Evolutionary conservation across 352 stramenopile genomes (phyloP), one percentile per base, ranked within the genome.

Genomic region (Saprolegnia diclina): DNA sequence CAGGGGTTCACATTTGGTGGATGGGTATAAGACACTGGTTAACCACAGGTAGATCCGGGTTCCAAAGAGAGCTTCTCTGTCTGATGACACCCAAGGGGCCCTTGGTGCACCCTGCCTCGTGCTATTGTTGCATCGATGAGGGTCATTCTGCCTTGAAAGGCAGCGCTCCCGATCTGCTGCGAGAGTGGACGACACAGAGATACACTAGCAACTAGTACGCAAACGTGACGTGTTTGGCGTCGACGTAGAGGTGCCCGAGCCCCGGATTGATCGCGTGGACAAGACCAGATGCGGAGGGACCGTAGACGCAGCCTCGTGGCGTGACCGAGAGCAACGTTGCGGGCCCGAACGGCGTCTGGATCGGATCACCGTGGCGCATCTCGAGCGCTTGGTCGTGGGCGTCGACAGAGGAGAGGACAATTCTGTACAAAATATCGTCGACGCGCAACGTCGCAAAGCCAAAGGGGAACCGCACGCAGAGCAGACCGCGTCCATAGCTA

Each of bases 301-400:
- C 42, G 7, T 48, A 48, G 42, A 14, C 11, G 7, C 1, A 1
- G 42, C 42, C 42, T n/a, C 3, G 1, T n/a, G 3, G 2, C 42
- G 11, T 48, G 13, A n/a, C 42, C 3, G 42, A 48, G 11, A n/a
- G 42, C 2, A 48, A 7, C 42, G 42, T 48, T n/a, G 42, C 57
- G 6, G 2, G 16, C 6, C 85, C 85, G 59, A 91, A 91, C 29
- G 82, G 80, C 1, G 85, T 91, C 37, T 82, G 45, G n/a, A 93
- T 83, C 0, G 80, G 79, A 65, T 93, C 85, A 5, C 79, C 76
- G 5, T 84, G 64, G 18, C 68, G 72, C 50, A 85, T 55, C 48
- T 57, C 67, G 14, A 70, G 42, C 37, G 77, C 70, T 26, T 79
- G 61, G 38, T 73, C 37, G 19, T 80, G 0, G 79, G 84, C 9